Percentiles rank a stretch among this genome's conserved stretches.
Evolutionary conservation across 805 yeast species (phyloP).

Genomic region (Saccharomycodes ludwigii): DNA sequence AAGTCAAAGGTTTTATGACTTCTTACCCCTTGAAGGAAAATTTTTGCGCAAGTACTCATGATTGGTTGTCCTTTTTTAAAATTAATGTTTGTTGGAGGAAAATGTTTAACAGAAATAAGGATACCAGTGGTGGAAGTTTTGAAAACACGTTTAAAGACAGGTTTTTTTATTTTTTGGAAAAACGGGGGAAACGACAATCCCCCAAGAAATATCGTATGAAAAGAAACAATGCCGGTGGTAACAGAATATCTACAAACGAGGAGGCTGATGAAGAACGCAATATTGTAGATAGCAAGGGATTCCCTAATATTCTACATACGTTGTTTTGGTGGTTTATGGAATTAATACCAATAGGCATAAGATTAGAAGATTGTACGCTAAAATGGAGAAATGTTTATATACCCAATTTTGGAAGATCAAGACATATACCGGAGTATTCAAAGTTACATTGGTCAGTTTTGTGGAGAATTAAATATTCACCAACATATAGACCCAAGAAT

Average conservation of each 20-base stretch:
- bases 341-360: constrained; percentile 43
- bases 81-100: too few relatives aligned
- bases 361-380: constrained; percentile 34
- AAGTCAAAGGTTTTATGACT: constrained; percentile 29
- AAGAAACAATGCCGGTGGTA: neutral
- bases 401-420: constrained; percentile 45
- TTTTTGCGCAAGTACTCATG: constrained; percentile 40
- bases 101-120: neutral
- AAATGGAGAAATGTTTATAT: constrained; percentile 36
- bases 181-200: too few relatives aligned
- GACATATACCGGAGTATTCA: constrained; percentile 37
- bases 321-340: constrained; percentile 54
- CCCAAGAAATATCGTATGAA: too few relatives aligned
- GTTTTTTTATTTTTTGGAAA: neutral
- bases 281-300: constrained; percentile 4
- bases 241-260: constrained; percentile 3
- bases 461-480: constrained; percentile 38
- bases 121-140: constrained; percentile 1
- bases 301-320: constrained; percentile 4
- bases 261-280: constrained; percentile 6
- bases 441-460: constrained; percentile 52
- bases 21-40: constrained; percentile 30
- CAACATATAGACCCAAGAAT: constrained; percentile 34
- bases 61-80: constrained; percentile 31
- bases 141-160: neutral